phyloP scores from a whole-genome alignment of 2,329 filamentous ascomycete genomes.

The Fusarium illudens region DNA sequence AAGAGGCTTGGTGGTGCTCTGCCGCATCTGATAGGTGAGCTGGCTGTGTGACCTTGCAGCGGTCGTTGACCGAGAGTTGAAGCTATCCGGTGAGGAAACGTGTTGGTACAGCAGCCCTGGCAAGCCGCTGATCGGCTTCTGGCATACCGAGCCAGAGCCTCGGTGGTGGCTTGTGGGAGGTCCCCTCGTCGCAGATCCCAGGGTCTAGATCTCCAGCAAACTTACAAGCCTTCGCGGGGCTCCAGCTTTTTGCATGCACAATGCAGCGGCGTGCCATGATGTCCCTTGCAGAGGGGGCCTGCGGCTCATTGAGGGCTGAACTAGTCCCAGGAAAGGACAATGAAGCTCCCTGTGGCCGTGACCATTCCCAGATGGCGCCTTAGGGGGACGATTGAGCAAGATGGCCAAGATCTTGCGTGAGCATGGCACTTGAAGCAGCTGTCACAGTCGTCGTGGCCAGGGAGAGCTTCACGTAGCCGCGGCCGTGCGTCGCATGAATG shows the following conservation, averaged over 20 bases:
- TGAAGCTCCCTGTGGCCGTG: conserved; percentile 10
- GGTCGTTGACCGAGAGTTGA: neutral
- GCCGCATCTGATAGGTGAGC: neutral
- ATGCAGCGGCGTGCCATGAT: conserved; percentile 30
- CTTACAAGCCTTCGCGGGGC: conserved; percentile 40
- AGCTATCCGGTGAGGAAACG: neutral
- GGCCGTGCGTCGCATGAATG: conserved; percentile 19
- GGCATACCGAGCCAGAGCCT: conserved; percentile 6
- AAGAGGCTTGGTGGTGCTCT: neutral
- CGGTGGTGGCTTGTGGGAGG: conserved; percentile 29
- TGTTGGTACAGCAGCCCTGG: neutral
- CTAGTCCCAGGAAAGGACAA: conserved; percentile 26
- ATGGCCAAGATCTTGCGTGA: conserved; percentile 12
- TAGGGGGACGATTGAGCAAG: conserved; percentile 17
- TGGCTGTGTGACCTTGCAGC: neutral
- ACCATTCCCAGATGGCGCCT: conserved; percentile 1
- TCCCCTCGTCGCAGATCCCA: conserved; percentile 34
- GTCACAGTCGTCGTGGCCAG: neutral
- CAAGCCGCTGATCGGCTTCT: neutral
- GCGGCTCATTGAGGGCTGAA: conserved; percentile 33
- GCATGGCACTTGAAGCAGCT: conserved; percentile 5
- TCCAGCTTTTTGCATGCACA: conserved; percentile 42
- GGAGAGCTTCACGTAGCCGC: conserved; percentile 4
- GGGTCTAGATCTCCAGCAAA: conserved; percentile 38
- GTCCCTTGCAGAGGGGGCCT: conserved; percentile 39